Percentiles rank a stretch among this genome's conserved stretches.
phyloP scores from a whole-genome alignment of 441 rosid species.

The Erodium texanum region DNA sequence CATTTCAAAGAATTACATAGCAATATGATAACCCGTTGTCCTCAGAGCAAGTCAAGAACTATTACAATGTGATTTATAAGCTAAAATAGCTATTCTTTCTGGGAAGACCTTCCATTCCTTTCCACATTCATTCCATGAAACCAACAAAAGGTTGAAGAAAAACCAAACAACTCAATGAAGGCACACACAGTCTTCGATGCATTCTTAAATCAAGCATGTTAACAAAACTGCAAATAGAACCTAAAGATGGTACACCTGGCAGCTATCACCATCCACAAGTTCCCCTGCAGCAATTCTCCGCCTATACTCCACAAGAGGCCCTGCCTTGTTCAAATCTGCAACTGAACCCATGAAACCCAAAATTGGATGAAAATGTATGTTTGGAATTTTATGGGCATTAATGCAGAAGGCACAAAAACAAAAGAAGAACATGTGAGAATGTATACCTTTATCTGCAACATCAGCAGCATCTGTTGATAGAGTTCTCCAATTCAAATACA shows the following conservation, averaged over 20 bases:
- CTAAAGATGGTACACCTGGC: constrained; percentile 46
- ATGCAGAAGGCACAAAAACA: no score
- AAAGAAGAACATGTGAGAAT: constrained; percentile 11
- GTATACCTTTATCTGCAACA: constrained; percentile 32
- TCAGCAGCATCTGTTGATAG: constrained; percentile 37
- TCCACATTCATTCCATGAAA: not conserved
- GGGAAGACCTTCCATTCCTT: not conserved
- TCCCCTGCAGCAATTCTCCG: constrained; percentile 71
- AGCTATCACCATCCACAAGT: constrained; percentile 75
- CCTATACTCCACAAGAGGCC: constrained; percentile 86
- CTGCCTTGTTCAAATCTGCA: constrained; percentile 49
- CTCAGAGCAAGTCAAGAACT: not conserved
- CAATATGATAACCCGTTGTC: not conserved
- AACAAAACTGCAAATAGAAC: not conserved
- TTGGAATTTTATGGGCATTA: not conserved
- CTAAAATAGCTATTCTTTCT: not conserved
- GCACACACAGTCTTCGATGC: no score
- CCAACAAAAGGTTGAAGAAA: no score
- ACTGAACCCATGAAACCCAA: not conserved
- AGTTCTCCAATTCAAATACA: constrained; percentile 30
- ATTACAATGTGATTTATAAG: not conserved
- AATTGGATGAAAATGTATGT: not conserved
- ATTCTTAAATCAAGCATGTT: not conserved
- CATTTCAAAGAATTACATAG: not conserved
- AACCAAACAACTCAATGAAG: no score